Conservation (phyloP, 345 rosid genomes). For the Limnanthes douglasii region DNA sequence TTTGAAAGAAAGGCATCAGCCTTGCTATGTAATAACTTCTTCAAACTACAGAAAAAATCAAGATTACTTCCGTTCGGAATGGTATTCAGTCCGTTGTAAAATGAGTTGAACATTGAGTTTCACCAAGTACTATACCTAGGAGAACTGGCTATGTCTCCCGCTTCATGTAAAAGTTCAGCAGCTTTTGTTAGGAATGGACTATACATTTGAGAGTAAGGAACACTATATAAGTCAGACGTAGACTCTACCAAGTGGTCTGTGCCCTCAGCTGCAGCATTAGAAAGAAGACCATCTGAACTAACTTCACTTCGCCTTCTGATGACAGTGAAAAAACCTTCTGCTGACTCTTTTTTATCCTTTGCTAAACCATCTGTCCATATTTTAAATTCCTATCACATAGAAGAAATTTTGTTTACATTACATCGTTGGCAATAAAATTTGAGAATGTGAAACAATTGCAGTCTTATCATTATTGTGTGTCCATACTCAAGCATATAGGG, state of each 20-base stretch:
- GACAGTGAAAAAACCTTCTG: slow-evolving; percentile 62
- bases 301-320: slow-evolving; percentile 53
- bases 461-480: too few relatives aligned
- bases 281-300: slow-evolving; percentile 21
- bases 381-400: slow-evolving; percentile 51
- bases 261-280: slow-evolving; percentile 13
- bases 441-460: too few relatives aligned
- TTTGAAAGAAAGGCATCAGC: slow-evolving; percentile 87
- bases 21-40: slow-evolving; percentile 73
- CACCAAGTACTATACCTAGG: slow-evolving; percentile 33
- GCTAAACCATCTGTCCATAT: slow-evolving; percentile 45
- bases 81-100: slow-evolving; percentile 1
- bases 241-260: slow-evolving; percentile 18
- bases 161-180: slow-evolving; percentile 63
- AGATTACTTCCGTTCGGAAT: slow-evolving; percentile 1
- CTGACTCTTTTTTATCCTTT: slow-evolving; percentile 37
- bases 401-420: too few relatives aligned
- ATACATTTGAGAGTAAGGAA: slow-evolving; percentile 65
- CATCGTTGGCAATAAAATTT: too few relatives aligned
- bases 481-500: not conserved
- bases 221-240: slow-evolving; percentile 30
- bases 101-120: slow-evolving; percentile 5
- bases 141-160: slow-evolving; percentile 61
- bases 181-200: slow-evolving; percentile 41
- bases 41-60: slow-evolving; percentile 40